Evolutionary conservation across 2,329 filamentous ascomycete genomes (phyloP).

Genomic region (Neoascochyta sp.): DNA sequence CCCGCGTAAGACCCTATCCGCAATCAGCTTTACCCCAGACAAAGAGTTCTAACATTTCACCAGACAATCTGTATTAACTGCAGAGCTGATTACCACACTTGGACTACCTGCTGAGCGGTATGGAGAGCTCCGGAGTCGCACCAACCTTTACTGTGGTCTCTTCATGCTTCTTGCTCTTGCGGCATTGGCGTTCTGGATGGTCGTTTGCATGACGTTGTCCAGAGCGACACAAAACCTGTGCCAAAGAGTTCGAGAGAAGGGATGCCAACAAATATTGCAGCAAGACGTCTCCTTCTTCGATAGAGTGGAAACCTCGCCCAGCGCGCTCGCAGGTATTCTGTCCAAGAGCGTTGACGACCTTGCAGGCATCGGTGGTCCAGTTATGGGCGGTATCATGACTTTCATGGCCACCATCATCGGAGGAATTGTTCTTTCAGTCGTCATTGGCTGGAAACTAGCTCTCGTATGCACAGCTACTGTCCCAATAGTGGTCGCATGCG

Average conservation of each 20-base stretch:
- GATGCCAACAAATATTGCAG: slow-evolving; percentile 80
- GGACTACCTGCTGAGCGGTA: not conserved
- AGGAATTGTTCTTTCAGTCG: slow-evolving; percentile 63
- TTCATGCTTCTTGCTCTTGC: not conserved
- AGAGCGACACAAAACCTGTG: slow-evolving; percentile 60
- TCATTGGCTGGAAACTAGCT: slow-evolving; percentile 78
- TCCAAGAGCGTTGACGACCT: slow-evolving; percentile 65
- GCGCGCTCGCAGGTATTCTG: slow-evolving; percentile 44
- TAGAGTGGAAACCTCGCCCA: slow-evolving; percentile 71
- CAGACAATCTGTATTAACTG: not conserved
- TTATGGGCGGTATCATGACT: slow-evolving; percentile 76
- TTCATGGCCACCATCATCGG: slow-evolving; percentile 72
- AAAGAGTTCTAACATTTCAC: not conserved
- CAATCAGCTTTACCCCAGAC: not conserved
- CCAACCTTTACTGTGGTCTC: not conserved
- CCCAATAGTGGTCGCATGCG: slow-evolving; percentile 70
- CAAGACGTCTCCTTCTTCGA: slow-evolving; percentile 91
- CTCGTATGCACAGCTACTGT: slow-evolving; percentile 73
- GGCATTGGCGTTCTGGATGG: not conserved
- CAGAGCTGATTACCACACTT: not conserved
- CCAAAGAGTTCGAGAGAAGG: slow-evolving; percentile 71
- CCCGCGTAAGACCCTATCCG: not conserved
- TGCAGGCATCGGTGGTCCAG: slow-evolving; percentile 80
- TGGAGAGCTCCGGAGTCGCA: not conserved
- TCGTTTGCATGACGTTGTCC: not conserved